Evolutionary conservation across 768 basidiomycete genomes (phyloP).

Genomic region (Chalciporus sphaerocephalus): DNA sequence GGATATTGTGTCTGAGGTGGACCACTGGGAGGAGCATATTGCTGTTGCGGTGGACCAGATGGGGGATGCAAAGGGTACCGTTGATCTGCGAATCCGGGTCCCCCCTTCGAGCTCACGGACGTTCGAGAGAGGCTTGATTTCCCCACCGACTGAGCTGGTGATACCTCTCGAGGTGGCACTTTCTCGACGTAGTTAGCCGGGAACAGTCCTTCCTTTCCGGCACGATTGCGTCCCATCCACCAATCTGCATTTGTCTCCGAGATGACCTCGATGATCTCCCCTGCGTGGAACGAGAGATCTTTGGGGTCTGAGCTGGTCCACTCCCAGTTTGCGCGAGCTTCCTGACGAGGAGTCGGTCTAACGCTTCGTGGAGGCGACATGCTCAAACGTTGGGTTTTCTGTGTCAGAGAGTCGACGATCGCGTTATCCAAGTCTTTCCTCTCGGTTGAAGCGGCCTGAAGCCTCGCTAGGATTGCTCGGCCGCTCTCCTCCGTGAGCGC

Average conservation of each 20-base stretch:
- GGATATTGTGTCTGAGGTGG: conserved; percentile 15
- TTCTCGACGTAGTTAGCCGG: conserved; percentile 75
- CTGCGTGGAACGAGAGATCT: conserved; percentile 69
- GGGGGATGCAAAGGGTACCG: conserved; percentile 16
- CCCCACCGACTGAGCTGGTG: conserved; percentile 23
- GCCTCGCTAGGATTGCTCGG: conserved; percentile 35
- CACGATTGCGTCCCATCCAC: conserved; percentile 71
- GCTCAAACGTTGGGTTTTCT: conserved; percentile 18
- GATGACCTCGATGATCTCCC: conserved; percentile 76
- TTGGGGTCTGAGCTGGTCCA: conserved; percentile 57
- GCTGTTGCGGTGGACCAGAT: conserved; percentile 12
- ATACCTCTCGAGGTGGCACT: conserved; percentile 26
- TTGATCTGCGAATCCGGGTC: conserved; percentile 6
- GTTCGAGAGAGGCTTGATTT: conserved; percentile 18
- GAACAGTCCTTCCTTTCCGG: conserved; percentile 69
- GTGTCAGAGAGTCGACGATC: conserved; percentile 20
- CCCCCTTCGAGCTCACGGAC: conserved; percentile 4
- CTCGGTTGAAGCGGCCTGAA: conserved; percentile 25
- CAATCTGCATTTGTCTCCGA: conserved; percentile 85
- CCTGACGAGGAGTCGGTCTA: conserved; percentile 5
- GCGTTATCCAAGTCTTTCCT: conserved; percentile 16
- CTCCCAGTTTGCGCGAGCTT: conserved; percentile 29
- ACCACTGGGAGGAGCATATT: conserved; percentile 5
- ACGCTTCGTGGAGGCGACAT: conserved; percentile 20
- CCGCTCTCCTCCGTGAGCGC: conserved; percentile 41